These are phyloP conservation scores for Fagopyrum homotropicum DNA, from an alignment of 148 eudicot species.

Conservation along the genomic window DNA sequence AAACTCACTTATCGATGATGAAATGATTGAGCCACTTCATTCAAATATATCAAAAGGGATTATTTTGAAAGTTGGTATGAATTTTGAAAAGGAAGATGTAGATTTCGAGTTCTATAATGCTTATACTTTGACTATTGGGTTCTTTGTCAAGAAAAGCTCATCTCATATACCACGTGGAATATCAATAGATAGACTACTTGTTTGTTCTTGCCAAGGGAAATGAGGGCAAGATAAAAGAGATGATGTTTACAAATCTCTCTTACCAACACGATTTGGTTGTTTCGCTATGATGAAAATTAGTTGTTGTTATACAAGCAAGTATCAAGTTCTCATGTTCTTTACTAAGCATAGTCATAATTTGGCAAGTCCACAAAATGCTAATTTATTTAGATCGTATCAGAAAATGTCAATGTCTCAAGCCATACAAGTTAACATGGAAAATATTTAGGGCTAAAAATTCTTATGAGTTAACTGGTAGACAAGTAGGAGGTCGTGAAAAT, in stretches of 20 bases:
- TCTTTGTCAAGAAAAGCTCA: conserved; percentile 27
- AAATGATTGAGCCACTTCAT: not conserved
- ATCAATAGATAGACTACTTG: not conserved
- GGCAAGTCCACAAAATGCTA: not conserved
- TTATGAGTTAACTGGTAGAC: too few relatives aligned
- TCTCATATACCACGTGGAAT: not conserved
- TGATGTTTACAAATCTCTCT: conserved; percentile 23
- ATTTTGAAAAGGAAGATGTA: conserved; percentile 38
- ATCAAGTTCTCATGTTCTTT: not conserved
- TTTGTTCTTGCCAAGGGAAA: too few relatives aligned
- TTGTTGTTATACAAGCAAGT: not conserved
- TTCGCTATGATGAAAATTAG: not conserved
- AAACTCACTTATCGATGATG: not conserved
- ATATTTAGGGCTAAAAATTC: not conserved
- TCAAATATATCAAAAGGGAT: not conserved
- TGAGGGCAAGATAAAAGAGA: conserved; percentile 15
- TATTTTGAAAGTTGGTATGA: conserved; percentile 24
- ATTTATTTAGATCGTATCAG: not conserved
- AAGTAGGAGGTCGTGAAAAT: too few relatives aligned
- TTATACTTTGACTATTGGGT: conserved; percentile 37
- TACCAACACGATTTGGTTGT: not conserved
- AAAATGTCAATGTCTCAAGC: not conserved
- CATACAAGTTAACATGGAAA: not conserved
- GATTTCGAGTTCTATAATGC: conserved; percentile 32
- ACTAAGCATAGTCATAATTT: not conserved